phyloP scores from a whole-genome alignment of 2,329 filamentous ascomycete species.

The Fusarium tjaetaba region DNA sequence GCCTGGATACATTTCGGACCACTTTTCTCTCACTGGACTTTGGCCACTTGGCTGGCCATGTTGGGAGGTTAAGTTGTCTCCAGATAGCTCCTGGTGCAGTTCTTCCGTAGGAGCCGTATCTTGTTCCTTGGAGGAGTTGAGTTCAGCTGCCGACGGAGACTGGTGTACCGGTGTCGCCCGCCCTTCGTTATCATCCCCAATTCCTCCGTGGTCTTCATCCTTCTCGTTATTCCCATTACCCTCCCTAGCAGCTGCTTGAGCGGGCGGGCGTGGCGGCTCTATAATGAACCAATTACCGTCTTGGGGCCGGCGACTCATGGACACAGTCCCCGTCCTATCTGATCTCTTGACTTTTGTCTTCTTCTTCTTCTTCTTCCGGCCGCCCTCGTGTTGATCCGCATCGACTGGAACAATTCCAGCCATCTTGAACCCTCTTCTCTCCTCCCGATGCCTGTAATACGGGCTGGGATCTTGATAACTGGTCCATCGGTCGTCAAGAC shows the following conservation, averaged over 20 bases:
- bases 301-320: not conserved
- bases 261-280: not conserved
- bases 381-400: rapidly evolving
- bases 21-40: rapidly evolving
- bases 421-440: not conserved
- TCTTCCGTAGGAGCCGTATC: too few relatives aligned
- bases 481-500: not conserved
- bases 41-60: rapidly evolving
- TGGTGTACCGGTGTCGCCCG: not conserved
- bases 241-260: not conserved
- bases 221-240: not conserved
- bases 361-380: not conserved
- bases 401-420: not conserved
- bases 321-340: not conserved
- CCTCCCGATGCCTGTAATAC: too few relatives aligned
- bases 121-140: not conserved
- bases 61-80: too few relatives aligned
- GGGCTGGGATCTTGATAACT: not conserved
- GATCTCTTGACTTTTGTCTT: not conserved
- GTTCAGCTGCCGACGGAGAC: not conserved
- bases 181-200: rapidly evolving
- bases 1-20: rapidly evolving
- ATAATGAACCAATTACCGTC: not conserved
- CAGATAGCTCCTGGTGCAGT: rapidly evolving
- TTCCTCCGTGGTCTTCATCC: rapidly evolving